A percentile compares a stretch with the other conserved stretches of the same genome.
These are phyloP conservation scores for Phytopythium kandeliae DNA, from an alignment of 352 stramenopile genomes.

Conservation along the genomic window DNA sequence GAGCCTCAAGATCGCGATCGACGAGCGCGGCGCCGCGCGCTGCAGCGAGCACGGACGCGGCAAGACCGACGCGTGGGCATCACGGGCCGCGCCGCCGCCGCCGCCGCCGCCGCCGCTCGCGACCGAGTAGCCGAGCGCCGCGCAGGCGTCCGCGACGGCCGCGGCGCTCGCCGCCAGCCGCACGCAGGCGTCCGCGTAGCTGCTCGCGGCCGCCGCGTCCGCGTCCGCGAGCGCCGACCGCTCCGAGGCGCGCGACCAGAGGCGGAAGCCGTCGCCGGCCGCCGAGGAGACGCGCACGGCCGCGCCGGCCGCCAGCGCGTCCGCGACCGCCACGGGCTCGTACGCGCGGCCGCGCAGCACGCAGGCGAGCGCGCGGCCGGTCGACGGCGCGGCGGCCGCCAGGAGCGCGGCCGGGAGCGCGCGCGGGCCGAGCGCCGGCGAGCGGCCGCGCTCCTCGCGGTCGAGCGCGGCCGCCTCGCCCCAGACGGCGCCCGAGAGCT, in stretches of 20 bases:
- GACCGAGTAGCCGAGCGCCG: conserved; percentile 25
- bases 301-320: conserved; percentile 13
- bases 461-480: conserved; percentile 9
- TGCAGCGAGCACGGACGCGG: background rate
- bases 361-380: conserved; percentile 42
- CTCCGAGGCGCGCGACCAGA: conserved; percentile 8
- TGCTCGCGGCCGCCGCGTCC: conserved; percentile 9
- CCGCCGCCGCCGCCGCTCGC: background rate
- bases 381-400: conserved; percentile 41
- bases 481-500: conserved; percentile 27
- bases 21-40: too few relatives aligned
- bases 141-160: conserved; percentile 22
- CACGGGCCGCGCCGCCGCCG: background rate
- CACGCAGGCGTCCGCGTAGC: conserved; percentile 19
- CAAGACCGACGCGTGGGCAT: background rate
- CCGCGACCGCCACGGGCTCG: conserved; percentile 24
- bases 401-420: too few relatives aligned
- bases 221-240: too few relatives aligned
- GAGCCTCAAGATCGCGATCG: too few relatives aligned
- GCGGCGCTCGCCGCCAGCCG: conserved; percentile 18
- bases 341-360: conserved; percentile 27
- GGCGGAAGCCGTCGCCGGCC: conserved; percentile 17
- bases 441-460: conserved; percentile 10
- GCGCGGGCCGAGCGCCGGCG: conserved; percentile 10
- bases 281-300: conserved; percentile 1